These are phyloP conservation scores for Sclerotinia nivalis DNA, from an alignment of 2,329 filamentous ascomycete species.

Conservation along the genomic window DNA sequence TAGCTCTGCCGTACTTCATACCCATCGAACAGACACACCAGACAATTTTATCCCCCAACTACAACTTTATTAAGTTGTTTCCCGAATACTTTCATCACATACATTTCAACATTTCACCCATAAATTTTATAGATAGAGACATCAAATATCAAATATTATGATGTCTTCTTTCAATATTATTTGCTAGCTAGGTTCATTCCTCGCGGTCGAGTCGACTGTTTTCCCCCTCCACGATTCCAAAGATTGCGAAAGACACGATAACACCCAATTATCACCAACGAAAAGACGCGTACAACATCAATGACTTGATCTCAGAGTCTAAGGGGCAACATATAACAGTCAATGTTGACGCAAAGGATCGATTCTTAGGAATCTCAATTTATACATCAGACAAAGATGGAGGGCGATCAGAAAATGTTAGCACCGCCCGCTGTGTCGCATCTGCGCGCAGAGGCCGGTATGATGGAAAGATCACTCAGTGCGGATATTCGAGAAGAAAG, in stretches of 20 bases:
- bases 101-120: not conserved
- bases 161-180: slow-evolving; percentile 19
- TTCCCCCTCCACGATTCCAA: slow-evolving; percentile 17
- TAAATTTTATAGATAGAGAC: slow-evolving; percentile 1
- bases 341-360: slow-evolving; percentile 20
- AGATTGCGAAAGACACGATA: slow-evolving; percentile 17
- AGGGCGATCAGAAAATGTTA: slow-evolving; percentile 36
- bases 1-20: not conserved
- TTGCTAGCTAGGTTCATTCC: slow-evolving; percentile 21
- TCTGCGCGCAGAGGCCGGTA: slow-evolving; percentile 38
- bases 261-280: slow-evolving; percentile 3
- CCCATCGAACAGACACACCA: not conserved
- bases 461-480: slow-evolving; percentile 70
- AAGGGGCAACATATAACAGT: slow-evolving; percentile 17
- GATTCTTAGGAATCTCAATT: slow-evolving; percentile 24
- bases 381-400: slow-evolving; percentile 24
- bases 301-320: slow-evolving; percentile 3
- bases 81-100: not conserved
- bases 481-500: slow-evolving; percentile 91
- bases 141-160: slow-evolving; percentile 21
- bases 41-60: slow-evolving; percentile 2
- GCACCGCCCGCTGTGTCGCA: slow-evolving; percentile 39
- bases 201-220: slow-evolving; percentile 18
- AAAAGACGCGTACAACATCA: slow-evolving; percentile 17
- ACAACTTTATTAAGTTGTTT: not conserved